These are phyloP conservation scores for Boletus pseudo-olivaceus DNA, from an alignment of 768 basidiomycete genomes.

Conservation along the genomic window DNA sequence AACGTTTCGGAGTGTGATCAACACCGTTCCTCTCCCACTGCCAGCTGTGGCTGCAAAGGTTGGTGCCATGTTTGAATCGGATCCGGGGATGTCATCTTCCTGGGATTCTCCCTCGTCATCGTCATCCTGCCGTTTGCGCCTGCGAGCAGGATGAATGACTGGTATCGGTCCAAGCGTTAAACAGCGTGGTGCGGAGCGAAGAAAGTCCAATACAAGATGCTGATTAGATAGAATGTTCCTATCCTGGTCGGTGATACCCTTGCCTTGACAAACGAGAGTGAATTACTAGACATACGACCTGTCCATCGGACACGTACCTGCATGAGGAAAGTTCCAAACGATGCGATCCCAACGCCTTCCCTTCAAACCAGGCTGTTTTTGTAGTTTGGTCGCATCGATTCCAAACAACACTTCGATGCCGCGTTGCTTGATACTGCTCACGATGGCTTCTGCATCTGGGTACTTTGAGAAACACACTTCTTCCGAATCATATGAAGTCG, in stretches of 20 bases:
- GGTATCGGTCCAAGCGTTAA: slow-evolving; percentile 59
- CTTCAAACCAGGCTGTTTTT: slow-evolving; percentile 54
- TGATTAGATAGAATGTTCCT: slow-evolving; percentile 92
- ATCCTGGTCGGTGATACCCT: slow-evolving; percentile 90
- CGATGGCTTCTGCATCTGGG: slow-evolving; percentile 61
- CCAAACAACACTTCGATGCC: slow-evolving; percentile 75
- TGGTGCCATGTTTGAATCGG: slow-evolving; percentile 11
- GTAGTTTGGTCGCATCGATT: slow-evolving; percentile 80
- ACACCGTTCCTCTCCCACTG: slow-evolving; percentile 60
- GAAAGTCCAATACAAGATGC: slow-evolving; percentile 72
- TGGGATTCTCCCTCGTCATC: slow-evolving; percentile 45
- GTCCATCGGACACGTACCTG: slow-evolving; percentile 51
- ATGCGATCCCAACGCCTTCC: slow-evolving; percentile 71
- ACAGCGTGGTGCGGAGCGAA: slow-evolving; percentile 65
- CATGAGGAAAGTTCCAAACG: slow-evolving; percentile 96
- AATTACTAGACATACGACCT: neutral
- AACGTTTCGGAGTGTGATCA: slow-evolving; percentile 85
- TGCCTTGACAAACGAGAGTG: slow-evolving; percentile 44
- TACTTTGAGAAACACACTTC: slow-evolving; percentile 79
- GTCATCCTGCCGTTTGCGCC: slow-evolving; percentile 40
- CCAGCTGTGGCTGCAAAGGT: neutral
- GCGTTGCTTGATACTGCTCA: slow-evolving; percentile 47
- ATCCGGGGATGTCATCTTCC: slow-evolving; percentile 9
- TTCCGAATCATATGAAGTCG: slow-evolving; percentile 84
- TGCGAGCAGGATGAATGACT: slow-evolving; percentile 35